Percentiles rank a stretch among this genome's conserved stretches.
phyloP scores from a whole-genome alignment of 2,329 filamentous ascomycete genomes.

The Amphichorda felina region DNA sequence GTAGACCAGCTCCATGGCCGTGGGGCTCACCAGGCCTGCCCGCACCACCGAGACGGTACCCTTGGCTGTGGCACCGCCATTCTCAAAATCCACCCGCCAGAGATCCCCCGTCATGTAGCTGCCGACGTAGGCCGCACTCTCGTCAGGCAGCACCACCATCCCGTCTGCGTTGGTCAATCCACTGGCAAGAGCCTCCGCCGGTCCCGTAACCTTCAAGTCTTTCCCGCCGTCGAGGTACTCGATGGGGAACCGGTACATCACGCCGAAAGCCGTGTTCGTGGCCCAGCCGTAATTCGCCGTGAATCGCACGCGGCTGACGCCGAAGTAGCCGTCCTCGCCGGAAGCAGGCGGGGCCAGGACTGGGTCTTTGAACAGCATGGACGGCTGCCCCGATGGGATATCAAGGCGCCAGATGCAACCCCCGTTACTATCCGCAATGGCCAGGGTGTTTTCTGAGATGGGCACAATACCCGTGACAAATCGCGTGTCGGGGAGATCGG shows the following conservation, averaged over 20 bases:
- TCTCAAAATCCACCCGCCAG: conserved; percentile 5
- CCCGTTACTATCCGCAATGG: conserved; percentile 3
- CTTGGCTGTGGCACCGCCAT: not conserved
- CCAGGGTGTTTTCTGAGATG: conserved; percentile 1
- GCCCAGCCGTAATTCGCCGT: conserved; percentile 3
- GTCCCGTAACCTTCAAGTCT: conserved; percentile 1
- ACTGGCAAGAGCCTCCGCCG: not conserved
- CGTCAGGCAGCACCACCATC: conserved; percentile 3
- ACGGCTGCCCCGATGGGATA: conserved; percentile 1
- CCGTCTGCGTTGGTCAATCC: conserved; percentile 4
- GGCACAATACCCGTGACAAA: conserved; percentile 4
- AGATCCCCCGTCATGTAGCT: conserved; percentile 4
- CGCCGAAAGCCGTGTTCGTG: conserved; percentile 4
- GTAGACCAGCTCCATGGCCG: conserved; percentile 4
- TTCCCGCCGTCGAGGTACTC: not conserved
- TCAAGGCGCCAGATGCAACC: conserved; percentile 4
- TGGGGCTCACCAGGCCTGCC: conserved; percentile 4
- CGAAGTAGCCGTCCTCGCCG: conserved; percentile 4
- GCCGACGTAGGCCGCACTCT: conserved; percentile 1
- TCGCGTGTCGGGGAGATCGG: conserved; percentile 1
- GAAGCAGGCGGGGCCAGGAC: not conserved
- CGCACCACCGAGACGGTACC: not conserved
- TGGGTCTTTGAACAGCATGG: conserved; percentile 1
- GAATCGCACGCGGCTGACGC: conserved; percentile 6
- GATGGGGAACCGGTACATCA: conserved; percentile 4